Percentiles rank a stretch among this genome's conserved stretches.
phyloP scores from a whole-genome alignment of 164 flowering plant species.

The Stephania yunnanensis region DNA sequence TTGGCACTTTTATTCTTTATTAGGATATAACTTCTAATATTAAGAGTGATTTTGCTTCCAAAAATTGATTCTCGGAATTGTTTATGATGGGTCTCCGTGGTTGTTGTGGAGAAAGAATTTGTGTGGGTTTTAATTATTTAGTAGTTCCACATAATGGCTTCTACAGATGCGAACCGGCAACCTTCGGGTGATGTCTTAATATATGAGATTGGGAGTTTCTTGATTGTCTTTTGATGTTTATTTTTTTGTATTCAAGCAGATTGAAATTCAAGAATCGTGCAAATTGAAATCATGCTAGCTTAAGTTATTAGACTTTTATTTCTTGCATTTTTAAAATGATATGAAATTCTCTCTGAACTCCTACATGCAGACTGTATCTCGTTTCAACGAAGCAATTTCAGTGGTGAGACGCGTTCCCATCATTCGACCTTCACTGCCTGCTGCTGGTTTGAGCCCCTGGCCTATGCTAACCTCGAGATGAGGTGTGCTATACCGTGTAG shows the following conservation, averaged over 20 bases:
- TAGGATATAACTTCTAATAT: too few species aligned
- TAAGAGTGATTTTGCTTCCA: too few species aligned
- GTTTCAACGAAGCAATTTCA: conserved; percentile 90
- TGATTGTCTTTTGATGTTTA: background rate
- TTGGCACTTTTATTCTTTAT: too few species aligned
- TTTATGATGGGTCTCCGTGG: background rate
- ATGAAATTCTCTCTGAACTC: background rate
- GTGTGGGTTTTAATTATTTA: background rate
- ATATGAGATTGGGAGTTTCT: background rate
- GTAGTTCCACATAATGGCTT: background rate
- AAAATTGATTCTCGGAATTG: background rate
- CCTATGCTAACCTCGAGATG: conserved; percentile 68
- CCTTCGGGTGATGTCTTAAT: background rate
- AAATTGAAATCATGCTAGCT: background rate
- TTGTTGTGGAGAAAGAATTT: background rate
- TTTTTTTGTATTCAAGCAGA: background rate
- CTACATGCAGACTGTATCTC: conserved; percentile 76
- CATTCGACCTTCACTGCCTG: conserved; percentile 63
- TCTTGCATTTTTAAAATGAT: background rate
- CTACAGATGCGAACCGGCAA: too few species aligned
- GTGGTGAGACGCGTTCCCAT: conserved; percentile 78
- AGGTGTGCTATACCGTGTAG: conserved; percentile 6
- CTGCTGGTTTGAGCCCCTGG: conserved; percentile 62
- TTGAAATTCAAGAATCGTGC: background rate
- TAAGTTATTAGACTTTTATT: background rate